phyloP scores from a whole-genome alignment of 805 yeast species.

The Zygotorulaspora chibaensis region DNA sequence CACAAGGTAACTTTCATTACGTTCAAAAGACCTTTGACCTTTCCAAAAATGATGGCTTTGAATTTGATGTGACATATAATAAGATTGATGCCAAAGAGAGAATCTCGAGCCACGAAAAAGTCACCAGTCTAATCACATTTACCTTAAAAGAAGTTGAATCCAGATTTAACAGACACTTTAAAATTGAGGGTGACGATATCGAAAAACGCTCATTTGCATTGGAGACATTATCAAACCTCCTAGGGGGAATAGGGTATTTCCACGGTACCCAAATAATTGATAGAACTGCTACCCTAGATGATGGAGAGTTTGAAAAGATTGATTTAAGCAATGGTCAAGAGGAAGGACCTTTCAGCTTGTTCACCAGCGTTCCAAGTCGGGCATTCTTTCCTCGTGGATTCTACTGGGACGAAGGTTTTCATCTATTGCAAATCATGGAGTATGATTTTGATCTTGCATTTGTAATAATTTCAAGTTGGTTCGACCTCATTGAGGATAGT shows the following conservation, averaged over 20 bases:
- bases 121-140: constrained; percentile 19
- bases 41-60: constrained; percentile 41
- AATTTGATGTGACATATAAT: constrained; percentile 66
- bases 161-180: constrained; percentile 52
- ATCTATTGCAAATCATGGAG: constrained; percentile 71
- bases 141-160: constrained; percentile 32
- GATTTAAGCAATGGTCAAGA: constrained; percentile 46
- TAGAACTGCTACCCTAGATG: constrained; percentile 60
- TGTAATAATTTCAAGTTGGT: constrained; percentile 85
- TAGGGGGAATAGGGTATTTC: constrained; percentile 89
- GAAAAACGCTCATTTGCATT: constrained; percentile 58
- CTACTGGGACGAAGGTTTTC: constrained; percentile 99
- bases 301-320: constrained; percentile 58
- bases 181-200: constrained; percentile 34
- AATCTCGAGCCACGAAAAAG: constrained; percentile 29
- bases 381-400: constrained; percentile 96
- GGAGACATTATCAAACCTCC: constrained; percentile 72
- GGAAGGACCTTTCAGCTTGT: constrained; percentile 76
- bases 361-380: constrained; percentile 84
- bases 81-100: constrained; percentile 41
- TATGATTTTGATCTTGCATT: constrained; percentile 80
- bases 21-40: constrained; percentile 76
- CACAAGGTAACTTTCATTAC: constrained; percentile 71
- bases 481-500: constrained; percentile 72
- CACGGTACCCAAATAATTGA: constrained; percentile 83